phyloP scores from a whole-genome alignment of 2,329 filamentous ascomycete species.

The Cladosporium sp. region DNA sequence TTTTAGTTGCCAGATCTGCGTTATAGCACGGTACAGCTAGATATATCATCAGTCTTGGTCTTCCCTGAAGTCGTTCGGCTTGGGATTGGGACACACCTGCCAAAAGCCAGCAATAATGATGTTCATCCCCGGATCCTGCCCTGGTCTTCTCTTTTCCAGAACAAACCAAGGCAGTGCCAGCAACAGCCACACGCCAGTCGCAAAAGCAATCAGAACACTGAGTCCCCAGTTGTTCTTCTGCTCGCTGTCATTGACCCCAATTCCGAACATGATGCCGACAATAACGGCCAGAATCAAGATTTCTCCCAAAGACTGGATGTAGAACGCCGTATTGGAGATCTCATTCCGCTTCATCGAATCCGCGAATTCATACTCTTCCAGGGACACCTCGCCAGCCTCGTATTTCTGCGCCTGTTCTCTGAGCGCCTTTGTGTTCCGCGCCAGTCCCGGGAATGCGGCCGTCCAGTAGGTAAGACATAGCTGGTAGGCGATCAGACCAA shows the following conservation, averaged over 20 bases:
- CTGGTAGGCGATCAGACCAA: conserved; percentile 64
- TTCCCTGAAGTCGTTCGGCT: no score
- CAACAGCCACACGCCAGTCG: conserved; percentile 60
- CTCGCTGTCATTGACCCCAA: conserved; percentile 56
- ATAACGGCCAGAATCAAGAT: conserved; percentile 61
- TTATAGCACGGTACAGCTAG: conserved; percentile 50
- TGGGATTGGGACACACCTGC: conserved; percentile 35
- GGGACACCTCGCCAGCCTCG: conserved; percentile 49
- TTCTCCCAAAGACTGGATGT: conserved; percentile 59
- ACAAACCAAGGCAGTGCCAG: conserved; percentile 65
- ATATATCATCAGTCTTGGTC: no score
- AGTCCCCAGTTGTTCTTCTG: conserved; percentile 64
- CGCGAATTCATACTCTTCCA: conserved; percentile 56
- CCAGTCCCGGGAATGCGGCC: conserved; percentile 57
- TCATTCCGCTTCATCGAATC: conserved; percentile 62
- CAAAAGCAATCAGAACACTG: conserved; percentile 62
- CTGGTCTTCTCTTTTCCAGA: conserved; percentile 60
- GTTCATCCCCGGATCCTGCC: conserved; percentile 49
- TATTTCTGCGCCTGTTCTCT: conserved; percentile 48
- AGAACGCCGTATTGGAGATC: conserved; percentile 61
- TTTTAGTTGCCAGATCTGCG: conserved; percentile 60
- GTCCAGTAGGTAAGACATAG: conserved; percentile 67
- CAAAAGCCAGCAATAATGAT: conserved; percentile 58
- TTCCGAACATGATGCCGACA: conserved; percentile 59
- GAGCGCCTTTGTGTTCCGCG: conserved; percentile 51